Evolutionary conservation across 495 filamentous ascomycete genomes (phyloP), one percentile per base, ranked within the genome.

Genomic region (Aeminium ludgeri): DNA sequence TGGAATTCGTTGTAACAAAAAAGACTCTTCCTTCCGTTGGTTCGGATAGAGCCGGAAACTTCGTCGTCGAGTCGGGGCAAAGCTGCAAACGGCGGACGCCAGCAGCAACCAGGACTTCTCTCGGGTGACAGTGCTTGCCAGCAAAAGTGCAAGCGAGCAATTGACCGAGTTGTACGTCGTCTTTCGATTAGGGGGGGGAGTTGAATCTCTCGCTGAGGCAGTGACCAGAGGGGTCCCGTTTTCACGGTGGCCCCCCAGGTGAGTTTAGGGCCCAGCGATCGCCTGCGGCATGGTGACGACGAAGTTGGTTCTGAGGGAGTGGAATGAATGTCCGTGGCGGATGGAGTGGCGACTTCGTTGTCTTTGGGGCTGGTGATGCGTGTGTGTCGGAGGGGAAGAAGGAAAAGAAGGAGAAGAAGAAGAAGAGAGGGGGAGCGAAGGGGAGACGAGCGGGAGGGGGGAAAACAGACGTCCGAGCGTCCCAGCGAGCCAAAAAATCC

Each of bases 241-340:
- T n/a, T n/a, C 36, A 17, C 35, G 8, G 20, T n/a, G 6, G 16
- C 40, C 33, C n/a, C 17, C 18, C 41, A 41, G 42, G 47, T 45
- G 27, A 10, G 10, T 41, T 42, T 50, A 50, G 47, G 34, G 44
- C 44, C 25, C 46, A 45, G 32, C 47, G 47, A 50, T 17, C 10
- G 47, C 47, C 43, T 45, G 43, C 10, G 43, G 47, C 47, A 50
- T 50, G 1, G 11, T 45, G 45, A 50, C 47, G 47, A 50, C 47
- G 47, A 50, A 50, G 45, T 43, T 39, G 7, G n/a, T 20, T 7
- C 7, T 39, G 15, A 19, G 30, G 30, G 31, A 32, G 30, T 41
- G n/a, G n/a, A n/a, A n/a, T n/a, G n/a, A n/a, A n/a, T n/a, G n/a
- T n/a, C n/a, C n/a, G n/a, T n/a, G n/a, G n/a, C n/a, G n/a, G n/a